Evolutionary conservation across 441 rosid species (phyloP), one percentile per base, ranked within the genome.

Genomic region (Bocquillonia castaneifolia): DNA sequence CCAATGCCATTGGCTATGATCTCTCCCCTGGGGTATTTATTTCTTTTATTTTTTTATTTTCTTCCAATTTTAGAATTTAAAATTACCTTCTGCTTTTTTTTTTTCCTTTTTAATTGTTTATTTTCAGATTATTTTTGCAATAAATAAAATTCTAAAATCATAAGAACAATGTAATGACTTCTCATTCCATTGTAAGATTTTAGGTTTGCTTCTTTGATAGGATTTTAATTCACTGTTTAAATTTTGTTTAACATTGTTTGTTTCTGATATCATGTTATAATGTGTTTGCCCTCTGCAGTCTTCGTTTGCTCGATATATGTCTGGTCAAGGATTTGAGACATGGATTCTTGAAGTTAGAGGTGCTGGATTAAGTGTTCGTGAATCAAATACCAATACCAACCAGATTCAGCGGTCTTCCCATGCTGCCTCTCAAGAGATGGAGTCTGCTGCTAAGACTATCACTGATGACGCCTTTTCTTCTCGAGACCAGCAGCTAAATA

Each of bases 311-410:
- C 82, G 97, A 50, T 80, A 82, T 65, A 90, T 91, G 96, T 85
- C 96, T 56, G 78, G 76, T 60, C 88, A 93, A 68, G 99, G 99
- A 74, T 94, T 86, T 79, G 97, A 94, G 73, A 94, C 99, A 0
- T 94, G 99, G 99, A 73, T 94, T 75, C 94, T 93, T 37, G 97
- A 93, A 82, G 90, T 93, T 67, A 88, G 97, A 73, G 99, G 97
- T 58, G 96, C 97, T 42, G 97, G 99, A 13, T 78, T 93, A 79
- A 93, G 99, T 55, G 76, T 85, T 28, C 78, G 68, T 66, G 92
- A 69, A 66, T n/a, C n/a, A n/a, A n/a, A n/a, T n/a, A 84, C 87
- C 26, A 78, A 78, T 79, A 58, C 84, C 20, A 72, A 89, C 82
- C 87, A 81, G 34, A 76, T 76, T 63, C 72, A 83, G 75, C 82